Conservation (phyloP, 2,329 filamentous ascomycete species). For the Fusarium haematococcum region DNA sequence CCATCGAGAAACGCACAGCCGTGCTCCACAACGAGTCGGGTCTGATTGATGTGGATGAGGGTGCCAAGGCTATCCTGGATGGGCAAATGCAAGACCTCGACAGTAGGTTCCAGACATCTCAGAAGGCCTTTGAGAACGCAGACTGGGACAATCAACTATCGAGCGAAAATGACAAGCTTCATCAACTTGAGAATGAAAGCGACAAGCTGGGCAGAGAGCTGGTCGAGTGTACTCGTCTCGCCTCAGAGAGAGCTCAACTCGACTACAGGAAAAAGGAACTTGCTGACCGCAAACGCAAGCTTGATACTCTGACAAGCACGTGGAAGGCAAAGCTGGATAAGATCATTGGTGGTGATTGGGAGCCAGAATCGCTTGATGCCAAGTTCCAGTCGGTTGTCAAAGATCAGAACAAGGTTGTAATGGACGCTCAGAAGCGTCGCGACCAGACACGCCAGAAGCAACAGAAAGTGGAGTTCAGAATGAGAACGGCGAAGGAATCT, state of each 20-base stretch:
- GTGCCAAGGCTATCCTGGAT: slow-evolving; percentile 81
- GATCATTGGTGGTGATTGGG: slow-evolving; percentile 75
- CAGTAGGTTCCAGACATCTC: slow-evolving; percentile 69
- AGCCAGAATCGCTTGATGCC: slow-evolving; percentile 74
- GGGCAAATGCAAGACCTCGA: slow-evolving; percentile 78
- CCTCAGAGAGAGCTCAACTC: slow-evolving; percentile 84
- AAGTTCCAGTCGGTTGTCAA: slow-evolving; percentile 75
- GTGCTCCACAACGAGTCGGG: slow-evolving; percentile 76
- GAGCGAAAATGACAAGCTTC: slow-evolving; percentile 73
- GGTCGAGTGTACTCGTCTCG: slow-evolving; percentile 82
- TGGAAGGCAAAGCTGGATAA: slow-evolving; percentile 77
- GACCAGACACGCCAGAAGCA: slow-evolving; percentile 79
- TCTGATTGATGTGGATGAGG: slow-evolving; percentile 86
- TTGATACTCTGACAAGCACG: slow-evolving; percentile 81
- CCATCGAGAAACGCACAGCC: slow-evolving; percentile 77
- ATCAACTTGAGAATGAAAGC: slow-evolving; percentile 77
- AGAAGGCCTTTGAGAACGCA: slow-evolving; percentile 70
- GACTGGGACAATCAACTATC: slow-evolving; percentile 79
- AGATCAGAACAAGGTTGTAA: slow-evolving; percentile 67
- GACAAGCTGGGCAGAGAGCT: slow-evolving; percentile 83
- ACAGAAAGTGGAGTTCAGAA: slow-evolving; percentile 79
- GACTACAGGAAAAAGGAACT: slow-evolving; percentile 86
- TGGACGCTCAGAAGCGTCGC: slow-evolving; percentile 75
- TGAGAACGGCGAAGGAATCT: slow-evolving; percentile 74
- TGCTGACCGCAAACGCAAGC: slow-evolving; percentile 76